Evolutionary conservation across 352 stramenopile genomes (phyloP), one percentile per base, ranked within the genome.

Genomic region (Pythium brachiatum): DNA sequence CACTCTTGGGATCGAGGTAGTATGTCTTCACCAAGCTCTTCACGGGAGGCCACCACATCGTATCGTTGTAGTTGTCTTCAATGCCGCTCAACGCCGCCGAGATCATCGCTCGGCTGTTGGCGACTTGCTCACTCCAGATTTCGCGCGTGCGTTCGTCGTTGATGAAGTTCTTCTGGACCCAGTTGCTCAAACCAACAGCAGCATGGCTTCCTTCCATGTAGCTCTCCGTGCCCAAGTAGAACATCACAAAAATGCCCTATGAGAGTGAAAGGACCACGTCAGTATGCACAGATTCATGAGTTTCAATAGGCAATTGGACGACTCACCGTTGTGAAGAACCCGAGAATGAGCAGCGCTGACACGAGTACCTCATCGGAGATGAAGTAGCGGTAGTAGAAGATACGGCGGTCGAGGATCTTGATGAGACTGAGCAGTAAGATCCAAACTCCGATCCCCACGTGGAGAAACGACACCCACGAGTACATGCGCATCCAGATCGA

Each of bases 321-420:
- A 34, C 69, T 41, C 75, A 94, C 86, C 39, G 86, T 92, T 15
- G 81, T 81, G 66, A 93, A 95, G 57, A 92, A 94, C 1, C 86
- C 83, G 25, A 94, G 64, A 46, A 95, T 92, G 41, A 95, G 70
- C 43, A 92, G 53, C 39, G 64, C 68, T 18, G 86, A 93, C 31
- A 95, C 86, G 13, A 95, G 74, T 58, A 94, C 85, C 68, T 95
- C 85, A 57, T 95, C 86, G 27, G 86, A 94, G 56, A 95, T 81
- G 61, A 95, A 95, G 66, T 90, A 90, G 3, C 86, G 86, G 53
- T 95, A 95, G 72, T 94, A 93, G 44, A 95, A 95, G 44, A 95
- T 77, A 20, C 86, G 86, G 15, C 83, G 86, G 56, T 95, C 84
- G 23, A 94, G 61, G 21, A 93, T 76, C 73, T 92, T 94, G 63